Base-by-base conservation (phyloP, 805 yeast genomes). In the Ogataea pilisensis region DNA sequence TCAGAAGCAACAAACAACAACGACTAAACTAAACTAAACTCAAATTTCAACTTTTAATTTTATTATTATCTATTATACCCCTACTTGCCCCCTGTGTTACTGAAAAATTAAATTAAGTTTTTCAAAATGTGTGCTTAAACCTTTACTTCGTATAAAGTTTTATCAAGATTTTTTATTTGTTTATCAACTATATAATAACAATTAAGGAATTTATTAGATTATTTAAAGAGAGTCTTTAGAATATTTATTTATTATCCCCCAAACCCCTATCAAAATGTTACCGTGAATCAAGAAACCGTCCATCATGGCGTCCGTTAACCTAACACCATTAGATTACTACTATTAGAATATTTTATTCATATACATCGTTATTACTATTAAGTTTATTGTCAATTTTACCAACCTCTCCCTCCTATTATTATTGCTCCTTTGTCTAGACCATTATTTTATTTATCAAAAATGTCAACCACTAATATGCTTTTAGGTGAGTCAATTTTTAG, bases 401-500 rank as follows among this genome's bases (percentile, higher is more conserved):
- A 33, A n/a, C 16, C 37, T 38, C 37, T 38, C 41, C 27, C 31
- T 31, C n/a, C 39, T 35, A 24, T n/a, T 38, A 28, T 38, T 38
- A 31, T 26, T 40, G 25, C 22, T 34, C 27, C 32, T 11, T 22
- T 11, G 7, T 11, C 11, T 8, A 8, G 9, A 22, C 7, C 26
- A 22, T 22, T 11, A 22, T 8, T 8, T 22, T 11, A 8, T 22
- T 22, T 11, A 11, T 22, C 26, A 37, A 48, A 43, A 42, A 51
- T 43, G 43, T 43, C 46, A 26, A 21, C 48, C 39, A 25, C 47
- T 39, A 49, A 52, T 8, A 51, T 61, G 57, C 46, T 60, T 43
- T 49, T 63, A 47, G 66, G 66, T 45, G 66, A 61, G 50, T 57
- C 61, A 11, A 53, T 60, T 25, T 62, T 63, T 47, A 56, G 52